Evolutionary conservation across 148 eudicot species (phyloP), one percentile per base, ranked within the genome.

Genomic region (Cornus florida): DNA sequence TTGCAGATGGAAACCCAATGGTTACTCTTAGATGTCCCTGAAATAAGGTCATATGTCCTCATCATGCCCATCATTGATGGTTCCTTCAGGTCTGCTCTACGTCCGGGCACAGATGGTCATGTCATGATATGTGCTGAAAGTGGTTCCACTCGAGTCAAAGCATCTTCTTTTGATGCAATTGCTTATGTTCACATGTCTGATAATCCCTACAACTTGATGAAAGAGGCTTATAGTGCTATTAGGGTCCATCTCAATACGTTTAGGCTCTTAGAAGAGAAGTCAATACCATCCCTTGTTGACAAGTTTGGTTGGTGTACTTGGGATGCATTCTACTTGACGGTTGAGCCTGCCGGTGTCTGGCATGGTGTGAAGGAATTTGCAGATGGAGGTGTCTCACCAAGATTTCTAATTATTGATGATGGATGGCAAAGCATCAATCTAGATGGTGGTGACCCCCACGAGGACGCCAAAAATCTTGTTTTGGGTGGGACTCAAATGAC

Each of bases 291-390:
- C 0, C 57, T 89, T 1, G 75, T 85, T 74, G 83, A 89, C 23
- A 91, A 81, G 46, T 91, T 91, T 77, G 94, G 94, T 41, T 91
- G 94, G 92, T 91, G 92, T 69, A 91, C 94, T 65, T 91, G 94
- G 94, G 92, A 91, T 84, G 88, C 94, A 0, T 89, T 91, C 78
- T 91, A 89, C 76, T 75, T 91, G 41, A 72, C 87, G 2, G 92
- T 91, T 0, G 92, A 91, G 31, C 92, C 94, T 19, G 77, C 77
- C 1, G 92, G 92, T 41, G 84, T 91, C 10, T 89, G 88, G 88
- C 81, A 82, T 10, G 94, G 94, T 3, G 84, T 86, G 38, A 78
- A 85, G 72, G 95, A 88, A 22, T 86, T 91, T 39, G 12, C 76
- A 0, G 70, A 86, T 10, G 89, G 86, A 2, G 95, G 95, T 0